Conservation (phyloP, 805 yeast species). For the Nakazawaea peltata region DNA sequence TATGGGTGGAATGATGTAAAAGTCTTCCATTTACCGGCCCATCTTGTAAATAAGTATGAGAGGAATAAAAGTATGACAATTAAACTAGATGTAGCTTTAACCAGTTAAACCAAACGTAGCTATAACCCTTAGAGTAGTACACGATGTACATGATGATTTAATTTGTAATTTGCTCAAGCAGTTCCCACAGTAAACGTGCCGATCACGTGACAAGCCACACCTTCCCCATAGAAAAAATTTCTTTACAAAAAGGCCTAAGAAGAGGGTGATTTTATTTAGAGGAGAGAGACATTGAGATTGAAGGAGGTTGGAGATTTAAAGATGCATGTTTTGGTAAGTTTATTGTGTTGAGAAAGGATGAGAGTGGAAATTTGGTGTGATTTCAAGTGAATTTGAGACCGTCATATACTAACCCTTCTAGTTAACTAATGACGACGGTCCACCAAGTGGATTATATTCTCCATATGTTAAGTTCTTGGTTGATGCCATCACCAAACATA, state of each 20-base stretch:
- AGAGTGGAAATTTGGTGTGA: not conserved
- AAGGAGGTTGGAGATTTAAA: not conserved
- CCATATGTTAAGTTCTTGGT: conserved; percentile 83
- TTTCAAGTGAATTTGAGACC: not conserved
- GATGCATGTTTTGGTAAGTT: conserved; percentile 13
- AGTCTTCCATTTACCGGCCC: not conserved
- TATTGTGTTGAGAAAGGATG: not conserved
- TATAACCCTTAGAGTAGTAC: too few species aligned
- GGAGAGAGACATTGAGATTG: too few species aligned
- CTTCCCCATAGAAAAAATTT: too few species aligned
- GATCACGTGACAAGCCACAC: too few species aligned
- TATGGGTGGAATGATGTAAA: conserved; percentile 15
- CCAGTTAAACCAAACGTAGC: too few species aligned
- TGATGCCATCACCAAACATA: conserved; percentile 49
- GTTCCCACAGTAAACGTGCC: too few species aligned
- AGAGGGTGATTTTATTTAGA: too few species aligned
- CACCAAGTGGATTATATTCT: conserved; percentile 68
- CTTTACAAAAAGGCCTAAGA: too few species aligned
- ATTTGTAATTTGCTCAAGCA: too few species aligned
- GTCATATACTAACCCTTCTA: conserved; percentile 1
- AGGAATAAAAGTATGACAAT: not conserved
- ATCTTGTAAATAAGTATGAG: not conserved
- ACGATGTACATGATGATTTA: too few species aligned
- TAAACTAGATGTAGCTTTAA: not conserved
- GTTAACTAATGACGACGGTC: conserved; percentile 94